Conservation (phyloP, 352 stramenopile genomes). For the Globisporangium viniferum region DNA sequence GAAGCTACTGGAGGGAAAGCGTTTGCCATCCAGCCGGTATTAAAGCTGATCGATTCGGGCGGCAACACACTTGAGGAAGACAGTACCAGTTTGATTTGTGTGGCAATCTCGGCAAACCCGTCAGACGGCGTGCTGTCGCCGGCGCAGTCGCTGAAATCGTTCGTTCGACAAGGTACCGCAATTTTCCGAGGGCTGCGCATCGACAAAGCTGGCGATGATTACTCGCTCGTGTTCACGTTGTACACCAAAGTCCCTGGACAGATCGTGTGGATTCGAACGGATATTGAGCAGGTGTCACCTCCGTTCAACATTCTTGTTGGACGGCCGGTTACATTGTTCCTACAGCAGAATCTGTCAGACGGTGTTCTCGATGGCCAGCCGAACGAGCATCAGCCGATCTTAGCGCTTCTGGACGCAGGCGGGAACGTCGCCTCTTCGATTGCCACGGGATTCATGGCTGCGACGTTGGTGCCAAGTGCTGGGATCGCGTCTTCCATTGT, state of each 20-base stretch:
- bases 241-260: constrained; percentile 45
- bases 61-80: constrained; percentile 66
- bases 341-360: constrained; percentile 55
- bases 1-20: constrained; percentile 61
- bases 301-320: constrained; percentile 62
- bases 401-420: constrained; percentile 62
- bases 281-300: constrained; percentile 52
- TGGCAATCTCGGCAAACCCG: constrained; percentile 70
- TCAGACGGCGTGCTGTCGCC: constrained; percentile 52
- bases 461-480: constrained; percentile 59
- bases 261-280: constrained; percentile 40
- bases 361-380: constrained; percentile 76
- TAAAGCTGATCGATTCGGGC: constrained; percentile 74
- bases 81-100: constrained; percentile 57
- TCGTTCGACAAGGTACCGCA: constrained; percentile 48
- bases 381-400: constrained; percentile 60
- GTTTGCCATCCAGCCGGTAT: constrained; percentile 70
- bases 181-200: constrained; percentile 76
- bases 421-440: constrained; percentile 61
- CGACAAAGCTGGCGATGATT: constrained; percentile 69
- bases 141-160: constrained; percentile 30
- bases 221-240: constrained; percentile 64
- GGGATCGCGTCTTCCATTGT: constrained; percentile 56
- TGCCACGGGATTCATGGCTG: constrained; percentile 41
- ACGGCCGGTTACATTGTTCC: constrained; percentile 36